A percentile compares a stretch with the other conserved stretches of the same genome.
Conservation (phyloP, 352 stramenopile species). For the Pythium coloratum region DNA sequence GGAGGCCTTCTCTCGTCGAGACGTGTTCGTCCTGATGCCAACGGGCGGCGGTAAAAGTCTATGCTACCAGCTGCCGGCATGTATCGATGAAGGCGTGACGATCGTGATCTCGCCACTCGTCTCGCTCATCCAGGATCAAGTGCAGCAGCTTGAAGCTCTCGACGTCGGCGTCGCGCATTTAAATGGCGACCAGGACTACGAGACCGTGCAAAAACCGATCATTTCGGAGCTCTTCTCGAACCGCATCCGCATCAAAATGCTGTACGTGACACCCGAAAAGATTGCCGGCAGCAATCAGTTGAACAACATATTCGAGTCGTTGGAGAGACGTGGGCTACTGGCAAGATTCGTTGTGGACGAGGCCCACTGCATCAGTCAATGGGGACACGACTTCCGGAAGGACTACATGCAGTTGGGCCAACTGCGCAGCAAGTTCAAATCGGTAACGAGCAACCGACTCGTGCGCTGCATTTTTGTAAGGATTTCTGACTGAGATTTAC, state of each 20-base stretch:
- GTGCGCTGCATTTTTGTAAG: background rate
- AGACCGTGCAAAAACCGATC: slow-evolving; percentile 85
- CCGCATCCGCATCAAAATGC: slow-evolving; percentile 91
- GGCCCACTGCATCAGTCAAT: slow-evolving; percentile 97
- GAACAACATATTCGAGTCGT: slow-evolving; percentile 82
- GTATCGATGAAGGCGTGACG: slow-evolving; percentile 89
- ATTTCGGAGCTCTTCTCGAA: slow-evolving; percentile 85
- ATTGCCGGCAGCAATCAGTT: slow-evolving; percentile 88
- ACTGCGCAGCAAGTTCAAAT: slow-evolving; percentile 92
- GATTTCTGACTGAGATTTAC: slow-evolving; percentile 3
- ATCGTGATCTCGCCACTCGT: slow-evolving; percentile 98
- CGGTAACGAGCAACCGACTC: slow-evolving; percentile 44
- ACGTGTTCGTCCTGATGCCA: slow-evolving; percentile 99
- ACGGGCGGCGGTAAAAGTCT: slow-evolving; percentile 98
- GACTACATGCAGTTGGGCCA: slow-evolving; percentile 96
- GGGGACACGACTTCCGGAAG: slow-evolving; percentile 99
- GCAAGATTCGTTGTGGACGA: slow-evolving; percentile 97
- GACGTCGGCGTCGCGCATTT: slow-evolving; percentile 89
- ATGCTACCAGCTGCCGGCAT: slow-evolving; percentile 96
- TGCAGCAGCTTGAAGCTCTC: slow-evolving; percentile 92
- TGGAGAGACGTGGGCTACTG: slow-evolving; percentile 81
- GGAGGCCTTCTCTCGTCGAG: slow-evolving; percentile 88
- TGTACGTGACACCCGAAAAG: slow-evolving; percentile 99
- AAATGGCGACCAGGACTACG: slow-evolving; percentile 88
- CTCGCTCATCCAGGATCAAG: slow-evolving; percentile 99